These are phyloP conservation scores for Solanum infundibuliforme DNA, from an alignment of 257 asterid genomes.

Conservation along the genomic window DNA sequence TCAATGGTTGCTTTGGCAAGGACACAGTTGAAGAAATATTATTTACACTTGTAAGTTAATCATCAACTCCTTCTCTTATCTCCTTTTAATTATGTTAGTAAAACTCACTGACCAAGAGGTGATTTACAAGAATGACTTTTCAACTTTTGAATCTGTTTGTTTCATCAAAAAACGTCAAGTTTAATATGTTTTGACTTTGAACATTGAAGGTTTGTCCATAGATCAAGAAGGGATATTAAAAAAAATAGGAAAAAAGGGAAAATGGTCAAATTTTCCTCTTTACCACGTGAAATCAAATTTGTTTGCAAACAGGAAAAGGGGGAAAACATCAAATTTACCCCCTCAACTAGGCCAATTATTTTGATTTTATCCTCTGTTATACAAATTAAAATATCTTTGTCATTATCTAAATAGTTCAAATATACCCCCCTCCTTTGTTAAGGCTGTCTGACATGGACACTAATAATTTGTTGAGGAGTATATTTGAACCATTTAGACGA, in stretches of 20 bases:
- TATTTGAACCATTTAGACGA: neutral
- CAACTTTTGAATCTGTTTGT: neutral
- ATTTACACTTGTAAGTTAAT: neutral
- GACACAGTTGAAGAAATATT: slow-evolving; percentile 13
- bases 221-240: neutral
- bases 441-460: neutral
- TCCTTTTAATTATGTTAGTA: neutral
- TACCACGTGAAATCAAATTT: neutral
- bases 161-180: neutral
- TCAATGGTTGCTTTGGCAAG: slow-evolving; percentile 1
- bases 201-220: neutral
- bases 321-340: neutral
- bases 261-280: neutral
- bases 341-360: neutral
- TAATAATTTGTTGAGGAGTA: neutral
- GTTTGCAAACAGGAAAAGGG: neutral
- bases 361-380: neutral
- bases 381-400: neutral
- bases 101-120: too few relatives aligned
- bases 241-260: neutral
- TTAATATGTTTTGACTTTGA: neutral
- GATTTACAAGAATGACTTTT: neutral
- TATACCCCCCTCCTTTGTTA: neutral
- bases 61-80: neutral
- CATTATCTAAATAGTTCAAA: neutral